Percentiles rank a stretch among this genome's conserved stretches.
Evolutionary conservation across 768 basidiomycete species (phyloP).

Genomic region (Tulasnella sp.): DNA sequence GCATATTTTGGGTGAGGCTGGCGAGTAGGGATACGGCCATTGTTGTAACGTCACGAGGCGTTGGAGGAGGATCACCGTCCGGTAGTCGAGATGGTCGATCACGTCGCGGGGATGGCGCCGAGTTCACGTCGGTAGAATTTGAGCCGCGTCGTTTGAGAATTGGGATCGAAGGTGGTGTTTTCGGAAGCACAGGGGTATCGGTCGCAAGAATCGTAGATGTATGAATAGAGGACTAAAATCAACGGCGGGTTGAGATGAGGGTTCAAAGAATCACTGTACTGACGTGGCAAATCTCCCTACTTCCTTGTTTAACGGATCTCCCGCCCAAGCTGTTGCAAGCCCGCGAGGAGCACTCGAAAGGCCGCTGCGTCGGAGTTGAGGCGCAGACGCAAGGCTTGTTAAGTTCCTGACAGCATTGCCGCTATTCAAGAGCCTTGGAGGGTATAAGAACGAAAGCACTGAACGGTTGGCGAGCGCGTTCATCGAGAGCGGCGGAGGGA

Average conservation of each 20-base stretch:
- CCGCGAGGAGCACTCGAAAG: neutral
- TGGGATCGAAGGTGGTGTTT: neutral
- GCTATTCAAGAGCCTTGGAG: neutral
- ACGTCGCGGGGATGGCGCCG: neutral
- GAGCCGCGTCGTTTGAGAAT: neutral
- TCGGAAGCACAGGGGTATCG: neutral
- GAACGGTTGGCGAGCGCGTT: neutral
- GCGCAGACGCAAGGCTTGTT: neutral
- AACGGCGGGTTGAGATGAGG: neutral
- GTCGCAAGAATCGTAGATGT: neutral
- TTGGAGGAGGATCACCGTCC: neutral
- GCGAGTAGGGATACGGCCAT: neutral
- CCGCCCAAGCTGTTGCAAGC: neutral
- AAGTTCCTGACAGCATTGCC: neutral
- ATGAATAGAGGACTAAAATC: neutral
- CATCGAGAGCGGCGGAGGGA: neutral
- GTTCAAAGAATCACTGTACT: conserved; percentile 1
- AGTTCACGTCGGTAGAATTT: neutral
- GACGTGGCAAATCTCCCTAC: neutral
- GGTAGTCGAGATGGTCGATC: neutral
- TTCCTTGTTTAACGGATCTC: neutral
- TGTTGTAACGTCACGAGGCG: neutral
- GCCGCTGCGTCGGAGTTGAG: neutral
- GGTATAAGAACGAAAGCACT: conserved; percentile 3
- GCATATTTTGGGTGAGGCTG: neutral